These are phyloP conservation scores for Radiomyces spectabilis DNA, from an alignment of 192 early-diverging fungal species.

Conservation along the genomic window DNA sequence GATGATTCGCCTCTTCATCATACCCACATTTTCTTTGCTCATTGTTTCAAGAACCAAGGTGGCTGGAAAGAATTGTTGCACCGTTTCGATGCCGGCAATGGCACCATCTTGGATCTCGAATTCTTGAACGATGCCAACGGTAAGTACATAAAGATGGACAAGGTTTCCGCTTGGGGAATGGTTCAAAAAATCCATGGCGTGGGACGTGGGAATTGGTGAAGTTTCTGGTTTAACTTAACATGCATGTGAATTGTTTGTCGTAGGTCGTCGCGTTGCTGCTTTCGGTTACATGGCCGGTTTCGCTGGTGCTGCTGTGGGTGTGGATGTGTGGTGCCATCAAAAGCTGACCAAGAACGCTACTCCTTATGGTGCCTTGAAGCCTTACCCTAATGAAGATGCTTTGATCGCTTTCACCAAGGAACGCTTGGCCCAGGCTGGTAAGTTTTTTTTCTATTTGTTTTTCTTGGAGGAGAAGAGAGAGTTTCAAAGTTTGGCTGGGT, in stretches of 20 bases:
- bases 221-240: no score
- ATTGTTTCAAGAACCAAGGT: slow-evolving; percentile 94
- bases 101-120: slow-evolving; percentile 89
- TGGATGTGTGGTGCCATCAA: slow-evolving; percentile 90
- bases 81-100: slow-evolving; percentile 80
- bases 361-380: slow-evolving; percentile 73
- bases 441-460: neutral
- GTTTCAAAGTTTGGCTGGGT: no score
- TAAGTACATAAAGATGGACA: slow-evolving; percentile 1
- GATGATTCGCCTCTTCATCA: slow-evolving; percentile 85
- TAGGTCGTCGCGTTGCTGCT: slow-evolving; percentile 86
- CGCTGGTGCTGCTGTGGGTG: slow-evolving; percentile 85
- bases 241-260: neutral
- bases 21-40: slow-evolving; percentile 96
- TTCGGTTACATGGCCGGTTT: slow-evolving; percentile 98
- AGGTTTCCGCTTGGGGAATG: no score
- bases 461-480: neutral
- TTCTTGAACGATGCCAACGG: slow-evolving; percentile 78
- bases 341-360: slow-evolving; percentile 41
- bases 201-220: no score
- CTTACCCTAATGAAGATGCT: slow-evolving; percentile 77
- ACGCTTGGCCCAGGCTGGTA: slow-evolving; percentile 52
- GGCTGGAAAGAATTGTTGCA: slow-evolving; percentile 88
- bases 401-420: slow-evolving; percentile 68
- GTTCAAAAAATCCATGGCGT: no score